A percentile compares a stretch with the other conserved stretches of the same genome.
Conservation (phyloP, 164 flowering plant species). For the Platanus orientalis region DNA sequence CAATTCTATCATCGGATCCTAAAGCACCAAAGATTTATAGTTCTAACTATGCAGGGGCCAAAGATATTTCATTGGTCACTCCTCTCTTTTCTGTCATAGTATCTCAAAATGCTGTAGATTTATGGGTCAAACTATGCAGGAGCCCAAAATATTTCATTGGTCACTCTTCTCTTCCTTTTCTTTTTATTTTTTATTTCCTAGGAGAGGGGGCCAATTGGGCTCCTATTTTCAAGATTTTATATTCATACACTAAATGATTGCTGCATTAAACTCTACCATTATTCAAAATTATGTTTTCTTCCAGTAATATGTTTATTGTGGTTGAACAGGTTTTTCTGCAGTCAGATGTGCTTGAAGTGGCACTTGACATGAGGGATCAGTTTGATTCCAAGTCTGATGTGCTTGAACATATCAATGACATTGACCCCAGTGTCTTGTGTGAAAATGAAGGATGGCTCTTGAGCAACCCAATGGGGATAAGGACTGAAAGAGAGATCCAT, state of each 20-base stretch:
- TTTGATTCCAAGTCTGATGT: conserved; percentile 49
- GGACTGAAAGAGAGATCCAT: conserved; percentile 94
- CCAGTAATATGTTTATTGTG: neutral
- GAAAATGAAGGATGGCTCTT: conserved; percentile 74
- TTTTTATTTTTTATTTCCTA: no score
- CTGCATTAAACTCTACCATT: neutral
- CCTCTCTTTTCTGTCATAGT: no score
- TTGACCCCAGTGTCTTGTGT: conserved; percentile 35
- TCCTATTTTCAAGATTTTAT: neutral
- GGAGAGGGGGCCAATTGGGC: no score
- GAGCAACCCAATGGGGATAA: conserved; percentile 79
- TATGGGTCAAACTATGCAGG: no score
- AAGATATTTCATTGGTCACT: no score
- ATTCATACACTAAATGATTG: neutral
- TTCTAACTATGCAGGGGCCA: no score
- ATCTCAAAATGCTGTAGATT: no score
- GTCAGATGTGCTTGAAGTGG: conserved; percentile 89
- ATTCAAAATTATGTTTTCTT: neutral
- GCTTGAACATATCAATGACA: conserved; percentile 45
- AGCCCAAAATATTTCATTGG: no score
- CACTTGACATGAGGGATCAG: conserved; percentile 70
- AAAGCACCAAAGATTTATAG: no score
- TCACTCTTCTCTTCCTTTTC: no score
- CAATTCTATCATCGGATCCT: no score
- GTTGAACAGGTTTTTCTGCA: conserved; percentile 60